phyloP scores from a whole-genome alignment of 495 filamentous ascomycete genomes.

The Hypoxylon fuscum region DNA sequence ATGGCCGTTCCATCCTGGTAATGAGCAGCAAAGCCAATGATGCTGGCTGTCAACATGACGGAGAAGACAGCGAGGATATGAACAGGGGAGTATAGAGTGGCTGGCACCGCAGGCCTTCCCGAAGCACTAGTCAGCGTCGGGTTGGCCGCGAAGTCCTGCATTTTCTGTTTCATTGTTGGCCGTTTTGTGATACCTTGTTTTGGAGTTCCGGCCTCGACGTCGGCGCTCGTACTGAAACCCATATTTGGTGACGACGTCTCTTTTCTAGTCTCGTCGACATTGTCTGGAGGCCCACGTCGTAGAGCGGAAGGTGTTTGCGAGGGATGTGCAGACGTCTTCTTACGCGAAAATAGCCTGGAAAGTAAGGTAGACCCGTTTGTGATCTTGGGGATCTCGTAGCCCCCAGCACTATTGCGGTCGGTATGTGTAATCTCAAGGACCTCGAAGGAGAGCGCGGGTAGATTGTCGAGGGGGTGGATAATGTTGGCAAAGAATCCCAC shows the following conservation, averaged over 20 bases:
- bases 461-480: constrained; percentile 62
- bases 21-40: constrained; percentile 47
- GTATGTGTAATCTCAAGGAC: constrained; percentile 59
- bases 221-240: constrained; percentile 12
- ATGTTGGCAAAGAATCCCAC: constrained; percentile 71
- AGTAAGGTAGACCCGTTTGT: background rate
- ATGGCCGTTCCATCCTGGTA: constrained; percentile 64
- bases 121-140: constrained; percentile 45
- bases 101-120: constrained; percentile 55
- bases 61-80: constrained; percentile 63
- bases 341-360: constrained; percentile 1
- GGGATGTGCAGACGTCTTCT: constrained; percentile 4
- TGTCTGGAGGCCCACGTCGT: constrained; percentile 16
- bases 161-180: constrained; percentile 45
- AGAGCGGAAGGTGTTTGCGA: background rate
- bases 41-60: constrained; percentile 56
- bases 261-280: constrained; percentile 2
- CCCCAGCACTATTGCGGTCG: constrained; percentile 37
- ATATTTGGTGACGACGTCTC: constrained; percentile 5
- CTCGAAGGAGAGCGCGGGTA: constrained; percentile 56
- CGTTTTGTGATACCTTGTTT: constrained; percentile 37
- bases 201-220: constrained; percentile 33
- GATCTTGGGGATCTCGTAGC: constrained; percentile 18
- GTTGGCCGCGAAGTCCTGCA: constrained; percentile 49
- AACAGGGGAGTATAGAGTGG: constrained; percentile 57